Base-by-base conservation (phyloP, 495 filamentous ascomycete species). In the Penicillium roqueforti region DNA sequence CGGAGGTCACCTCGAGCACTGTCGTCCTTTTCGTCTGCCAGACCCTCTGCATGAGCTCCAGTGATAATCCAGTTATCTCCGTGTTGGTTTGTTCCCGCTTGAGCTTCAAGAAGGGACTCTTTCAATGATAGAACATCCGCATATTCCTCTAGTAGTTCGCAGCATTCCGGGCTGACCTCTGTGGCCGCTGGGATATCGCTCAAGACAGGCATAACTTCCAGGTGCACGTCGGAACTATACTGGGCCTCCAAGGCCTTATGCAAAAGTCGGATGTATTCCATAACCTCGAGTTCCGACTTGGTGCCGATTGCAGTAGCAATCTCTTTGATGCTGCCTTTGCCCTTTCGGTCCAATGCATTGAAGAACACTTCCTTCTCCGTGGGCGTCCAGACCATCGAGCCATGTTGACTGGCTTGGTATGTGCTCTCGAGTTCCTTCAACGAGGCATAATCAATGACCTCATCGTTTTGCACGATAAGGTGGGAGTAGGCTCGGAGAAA, bases 231-330 rank as follows among this genome's bases (percentile, higher is more conserved):
- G 20, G 56, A 45, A 28, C 65, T 22, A 51, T 76, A 66, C n/a
- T 66, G 65, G 26, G 71, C 68, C 28, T 56, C 59, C 38, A 73
- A 55, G 44, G 74, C 76, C 36, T 79, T 69, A 2, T 83, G 75
- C 0, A 97, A 76, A 2, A 87, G 63, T 14, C 69, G 52, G 8
- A 93, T 58, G 56, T 89, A 91, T 46, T 84, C 79, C 16, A 76
- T 75, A 6, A 93, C 83, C 63, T 97, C 91, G 5, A 88, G 62
- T 48, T 82, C 77, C 44, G 80, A 84, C 58, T 97, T 97, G 2
- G 85, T 84, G 1, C 75, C 74, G 42, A 97, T 78, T 0, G 78
- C 74, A 8, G 66, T 56, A 0, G 91, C 77, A 47, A 97, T 86
- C 6, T 74, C 80, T 6, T 60, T 57, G 8, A 84, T 56, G 46